Conservation (phyloP, 2,329 filamentous ascomycete species). For the Microascus cirrosus region DNA sequence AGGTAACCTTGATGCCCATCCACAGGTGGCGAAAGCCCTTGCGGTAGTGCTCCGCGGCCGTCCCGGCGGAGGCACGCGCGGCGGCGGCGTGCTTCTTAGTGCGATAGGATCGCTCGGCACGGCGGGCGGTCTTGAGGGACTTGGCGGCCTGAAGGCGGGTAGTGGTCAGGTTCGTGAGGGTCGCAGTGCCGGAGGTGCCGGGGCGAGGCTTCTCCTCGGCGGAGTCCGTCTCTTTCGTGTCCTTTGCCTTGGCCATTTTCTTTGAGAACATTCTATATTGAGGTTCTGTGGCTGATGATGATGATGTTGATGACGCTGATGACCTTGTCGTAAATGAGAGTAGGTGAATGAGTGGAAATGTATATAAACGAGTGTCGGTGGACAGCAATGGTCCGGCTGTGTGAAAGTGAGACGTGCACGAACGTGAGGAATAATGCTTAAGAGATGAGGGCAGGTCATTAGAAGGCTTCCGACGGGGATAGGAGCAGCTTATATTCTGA, state of each 20-base stretch:
- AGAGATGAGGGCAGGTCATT: not conserved
- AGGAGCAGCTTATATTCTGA: not conserved
- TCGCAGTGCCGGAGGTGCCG: slow-evolving; percentile 20
- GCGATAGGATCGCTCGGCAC: slow-evolving; percentile 27
- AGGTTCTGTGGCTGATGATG: too few relatives aligned
- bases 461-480: too few relatives aligned
- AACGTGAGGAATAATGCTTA: not conserved
- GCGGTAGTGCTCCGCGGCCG: slow-evolving; percentile 26
- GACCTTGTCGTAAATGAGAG: not conserved
- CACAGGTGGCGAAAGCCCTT: slow-evolving; percentile 24
- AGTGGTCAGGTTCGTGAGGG: slow-evolving; percentile 26
- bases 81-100: slow-evolving; percentile 26
- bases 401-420: not conserved
- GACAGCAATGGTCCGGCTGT: not conserved
- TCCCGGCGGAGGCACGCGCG: slow-evolving; percentile 23
- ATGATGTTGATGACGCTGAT: too few relatives aligned
- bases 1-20: slow-evolving; percentile 18
- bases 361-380: too few relatives aligned
- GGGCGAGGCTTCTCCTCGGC: slow-evolving; percentile 5
- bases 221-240: not conserved
- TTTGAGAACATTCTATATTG: not conserved
- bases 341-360: not conserved
- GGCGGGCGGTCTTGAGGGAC: slow-evolving; percentile 23
- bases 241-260: slow-evolving; percentile 5
- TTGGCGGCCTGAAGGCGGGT: slow-evolving; percentile 24